Base-by-base conservation (phyloP, 345 rosid genomes). In the Citrus maxima region DNA sequence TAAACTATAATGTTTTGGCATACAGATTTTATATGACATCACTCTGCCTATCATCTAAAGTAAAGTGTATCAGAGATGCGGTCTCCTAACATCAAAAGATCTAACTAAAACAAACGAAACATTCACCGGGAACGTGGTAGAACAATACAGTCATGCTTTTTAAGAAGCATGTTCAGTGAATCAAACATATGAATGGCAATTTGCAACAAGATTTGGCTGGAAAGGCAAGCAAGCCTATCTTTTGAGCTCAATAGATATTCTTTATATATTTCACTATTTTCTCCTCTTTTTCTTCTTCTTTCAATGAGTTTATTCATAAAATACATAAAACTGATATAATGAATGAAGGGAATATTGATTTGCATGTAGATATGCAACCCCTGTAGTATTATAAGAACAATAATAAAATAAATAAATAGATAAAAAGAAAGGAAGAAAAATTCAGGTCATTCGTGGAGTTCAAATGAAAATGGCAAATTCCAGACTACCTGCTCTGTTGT, bases 401-500 rank as follows among this genome's bases (percentile, higher is more conserved):
- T 8, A 70, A 19, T 46, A 46, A 46, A 46, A 46, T 46, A 46
- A 13, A 46, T 46, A 46, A 46, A 46, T 4, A 1, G 18, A 46
- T 46, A 13, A 12, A 46, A 13, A 13, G 51, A 13, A 46, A 13
- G 51, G 3, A 46, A 12, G 49, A 42, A 46, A 46, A 46, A 13
- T 81, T 73, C 77, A 56, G 61, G 63, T 74, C 58, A 77, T 16
- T 30, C 7, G 60, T 56, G n/a, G 28, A 35, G 67, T 65, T 68
- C 12, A 37, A 30, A 10, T 54, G 75, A 12, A 40, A 70, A 62
- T 78, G 7, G 30, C 18, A 75, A 65, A 67, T 70, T 75, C 54
- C 72, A 79, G 32, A 77, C 24, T 87, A 96, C 99, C 98, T 96
- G 98, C 86, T 96, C 99, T 10, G 93, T 73, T 65, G 99, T 96